A percentile compares a stretch with the other conserved stretches of the same genome.
Evolutionary conservation across 2,329 filamentous ascomycete genomes (phyloP).

Genomic region (Incumbomyces lentus): DNA sequence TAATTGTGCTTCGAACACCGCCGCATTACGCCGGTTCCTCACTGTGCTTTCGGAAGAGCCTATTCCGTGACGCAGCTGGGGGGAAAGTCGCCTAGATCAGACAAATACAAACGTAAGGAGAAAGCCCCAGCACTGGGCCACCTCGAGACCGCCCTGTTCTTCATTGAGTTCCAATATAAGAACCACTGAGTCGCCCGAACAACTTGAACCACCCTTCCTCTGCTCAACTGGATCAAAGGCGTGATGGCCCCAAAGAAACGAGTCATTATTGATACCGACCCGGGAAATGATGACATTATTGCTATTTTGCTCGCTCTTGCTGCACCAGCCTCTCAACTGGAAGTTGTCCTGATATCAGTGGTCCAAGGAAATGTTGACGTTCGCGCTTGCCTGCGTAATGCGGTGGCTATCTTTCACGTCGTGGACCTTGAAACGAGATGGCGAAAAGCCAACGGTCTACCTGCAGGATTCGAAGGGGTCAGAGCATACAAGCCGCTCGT

Average conservation of each 20-base stretch:
- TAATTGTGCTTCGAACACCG: not conserved
- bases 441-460: constrained; percentile 58
- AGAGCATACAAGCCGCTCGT: constrained; percentile 67
- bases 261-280: constrained; percentile 95
- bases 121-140: too few relatives aligned
- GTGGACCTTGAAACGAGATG: constrained; percentile 81
- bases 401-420: constrained; percentile 81
- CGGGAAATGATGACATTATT: constrained; percentile 85
- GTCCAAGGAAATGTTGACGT: constrained; percentile 92
- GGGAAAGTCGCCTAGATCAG: too few relatives aligned
- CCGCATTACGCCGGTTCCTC: constrained; percentile 6
- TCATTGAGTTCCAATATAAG: too few relatives aligned
- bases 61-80: too few relatives aligned
- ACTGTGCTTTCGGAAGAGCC: too few relatives aligned
- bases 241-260: constrained; percentile 57
- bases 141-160: too few relatives aligned
- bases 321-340: constrained; percentile 70
- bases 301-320: constrained; percentile 80
- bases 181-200: too few relatives aligned
- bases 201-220: not conserved
- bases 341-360: constrained; percentile 74
- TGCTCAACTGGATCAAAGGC: not conserved
- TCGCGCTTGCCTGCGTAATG: constrained; percentile 79
- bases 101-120: too few relatives aligned
- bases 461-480: constrained; percentile 63